Percentiles rank a stretch among this genome's conserved stretches.
Conservation (phyloP, 805 yeast species). For the Ogataea nonfermentans region DNA sequence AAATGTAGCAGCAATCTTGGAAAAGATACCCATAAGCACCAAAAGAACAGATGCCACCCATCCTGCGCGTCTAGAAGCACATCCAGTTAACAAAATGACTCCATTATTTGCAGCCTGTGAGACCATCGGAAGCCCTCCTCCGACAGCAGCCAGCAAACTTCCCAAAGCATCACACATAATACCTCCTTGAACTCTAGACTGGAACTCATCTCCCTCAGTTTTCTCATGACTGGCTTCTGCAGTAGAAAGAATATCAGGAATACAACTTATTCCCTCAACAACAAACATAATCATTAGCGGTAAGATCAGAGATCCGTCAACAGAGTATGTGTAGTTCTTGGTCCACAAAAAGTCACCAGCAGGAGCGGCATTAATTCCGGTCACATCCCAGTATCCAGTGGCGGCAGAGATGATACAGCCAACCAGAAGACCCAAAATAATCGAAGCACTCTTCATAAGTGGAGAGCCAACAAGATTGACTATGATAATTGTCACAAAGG, state of each 20-base stretch:
- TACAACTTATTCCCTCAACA: conserved; percentile 75
- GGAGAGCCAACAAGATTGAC: conserved; percentile 81
- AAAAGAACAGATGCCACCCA: conserved; percentile 60
- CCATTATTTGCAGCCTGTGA: conserved; percentile 88
- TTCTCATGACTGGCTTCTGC: conserved; percentile 75
- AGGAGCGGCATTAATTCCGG: conserved; percentile 60
- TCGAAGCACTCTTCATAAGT: conserved; percentile 81
- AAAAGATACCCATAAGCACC: conserved; percentile 72
- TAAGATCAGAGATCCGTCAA: conserved; percentile 73
- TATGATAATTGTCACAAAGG: conserved; percentile 60
- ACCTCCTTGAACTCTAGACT: conserved; percentile 83
- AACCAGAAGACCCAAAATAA: conserved; percentile 67
- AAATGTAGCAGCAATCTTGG: conserved; percentile 74
- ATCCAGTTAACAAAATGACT: conserved; percentile 77
- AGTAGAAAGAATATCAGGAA: conserved; percentile 86
- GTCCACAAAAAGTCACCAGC: conserved; percentile 79
- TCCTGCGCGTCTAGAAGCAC: conserved; percentile 58
- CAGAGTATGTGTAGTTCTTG: conserved; percentile 62
- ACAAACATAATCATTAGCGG: conserved; percentile 73
- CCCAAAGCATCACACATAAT: conserved; percentile 74
- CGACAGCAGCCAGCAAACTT: conserved; percentile 65
- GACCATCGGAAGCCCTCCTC: conserved; percentile 74
- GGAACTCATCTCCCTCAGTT: conserved; percentile 70
- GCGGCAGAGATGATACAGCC: conserved; percentile 88
- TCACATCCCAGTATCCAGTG: conserved; percentile 66